Evolutionary conservation across 31 red algal genomes (phyloP), one percentile per base, ranked within the genome.

Genomic region (Odonthalia washingtoniensis): DNA sequence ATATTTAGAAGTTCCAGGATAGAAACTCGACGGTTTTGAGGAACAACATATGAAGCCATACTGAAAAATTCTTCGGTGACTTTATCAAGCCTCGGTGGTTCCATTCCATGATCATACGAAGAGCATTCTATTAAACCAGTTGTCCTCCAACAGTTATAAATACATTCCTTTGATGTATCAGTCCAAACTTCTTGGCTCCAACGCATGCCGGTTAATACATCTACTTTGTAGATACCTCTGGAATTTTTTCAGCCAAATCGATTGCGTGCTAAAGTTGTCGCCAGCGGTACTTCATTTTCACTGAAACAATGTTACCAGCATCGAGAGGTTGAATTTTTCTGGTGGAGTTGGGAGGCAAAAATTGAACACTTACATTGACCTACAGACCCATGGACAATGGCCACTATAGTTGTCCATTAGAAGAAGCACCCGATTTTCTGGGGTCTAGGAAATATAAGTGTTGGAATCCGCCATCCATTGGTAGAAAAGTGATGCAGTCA

Each of bases 341-440:
- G 18, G 76, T 79, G 31, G 76, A 53, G 46, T 57, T 79, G n/a
- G 76, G 76, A n/a, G 76, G 45, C 24, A 60, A 34, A 32, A 79
- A 79, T 31, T 57, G 31, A 46, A 79, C 40, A 31, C 57, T 31
- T 33, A 46, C 76, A 79, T 57, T 79, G 41, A n/a, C 27, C 18
- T 26, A 53, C 21, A 35, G 21, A 60, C 31, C 76, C 76, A 44
- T 79, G 76, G 45, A 44, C n/a, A n/a, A n/a, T n/a, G n/a, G n/a
- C n/a, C 76, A 79, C 40, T 49, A 36, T 44, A 79, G 46, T 57
- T 79, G 45, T 79, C 76, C 76, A 79, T 49, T 3, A 79, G 45
- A 6, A 60, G 57, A 42, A 79, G 43, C 32, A 60, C 38, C 24
- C 34, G 2, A 26, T 44, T 18, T 46, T 46, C 45, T 28, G 18